A percentile compares a stretch with the other conserved stretches of the same genome.
These are phyloP conservation scores for Cylindrotheca fusiformis DNA, from an alignment of 108 stramenopile species.

Conservation along the genomic window DNA sequence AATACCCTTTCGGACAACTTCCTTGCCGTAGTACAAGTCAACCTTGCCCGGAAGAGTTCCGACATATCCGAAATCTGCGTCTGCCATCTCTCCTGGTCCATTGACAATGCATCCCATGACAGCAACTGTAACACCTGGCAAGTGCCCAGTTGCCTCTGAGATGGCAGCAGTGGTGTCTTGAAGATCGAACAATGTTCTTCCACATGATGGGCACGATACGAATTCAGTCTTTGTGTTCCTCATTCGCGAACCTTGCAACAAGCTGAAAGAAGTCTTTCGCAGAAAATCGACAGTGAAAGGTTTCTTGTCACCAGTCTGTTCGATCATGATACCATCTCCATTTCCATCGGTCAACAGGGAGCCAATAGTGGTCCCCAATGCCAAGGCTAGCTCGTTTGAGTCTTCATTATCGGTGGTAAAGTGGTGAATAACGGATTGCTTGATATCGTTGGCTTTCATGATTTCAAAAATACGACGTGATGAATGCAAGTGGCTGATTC, in stretches of 20 bases:
- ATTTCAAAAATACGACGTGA: slow-evolving; percentile 90
- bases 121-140: slow-evolving; percentile 96
- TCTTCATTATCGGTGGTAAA: slow-evolving; percentile 65
- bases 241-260: slow-evolving; percentile 96
- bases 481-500: slow-evolving; percentile 84
- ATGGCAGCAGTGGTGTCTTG: slow-evolving; percentile 95
- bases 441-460: slow-evolving; percentile 75
- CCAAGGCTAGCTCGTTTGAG: slow-evolving; percentile 83
- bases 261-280: slow-evolving; percentile 82
- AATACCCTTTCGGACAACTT: slow-evolving; percentile 88
- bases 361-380: slow-evolving; percentile 81
- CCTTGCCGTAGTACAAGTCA: slow-evolving; percentile 95
- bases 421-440: slow-evolving; percentile 86
- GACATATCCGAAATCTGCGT: slow-evolving; percentile 98
- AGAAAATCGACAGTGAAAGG: slow-evolving; percentile 77
- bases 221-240: slow-evolving; percentile 97
- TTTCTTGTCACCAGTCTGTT: slow-evolving; percentile 67
- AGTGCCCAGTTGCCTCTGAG: slow-evolving; percentile 88
- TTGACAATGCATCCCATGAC: slow-evolving; percentile 99
- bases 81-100: slow-evolving; percentile 98
- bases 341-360: slow-evolving; percentile 88
- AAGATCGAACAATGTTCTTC: slow-evolving; percentile 95
- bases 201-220: slow-evolving; percentile 96
- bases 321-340: slow-evolving; percentile 90
- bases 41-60: slow-evolving; percentile 95